phyloP scores from a whole-genome alignment of 208 protist genomes.

The Acanthamoeba healyi region DNA sequence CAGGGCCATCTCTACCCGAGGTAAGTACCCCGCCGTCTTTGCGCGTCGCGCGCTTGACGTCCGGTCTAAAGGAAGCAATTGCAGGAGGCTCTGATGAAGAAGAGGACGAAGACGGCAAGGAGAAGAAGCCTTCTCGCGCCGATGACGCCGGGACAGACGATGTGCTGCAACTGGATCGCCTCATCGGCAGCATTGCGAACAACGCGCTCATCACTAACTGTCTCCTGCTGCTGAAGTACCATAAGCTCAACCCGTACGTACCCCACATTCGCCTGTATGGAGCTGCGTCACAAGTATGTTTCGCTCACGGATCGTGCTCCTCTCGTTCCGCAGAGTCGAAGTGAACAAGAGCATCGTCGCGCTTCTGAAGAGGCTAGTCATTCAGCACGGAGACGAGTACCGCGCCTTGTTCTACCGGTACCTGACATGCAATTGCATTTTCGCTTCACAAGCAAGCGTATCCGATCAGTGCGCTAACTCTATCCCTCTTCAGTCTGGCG shows the following conservation, averaged over 20 bases:
- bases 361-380: constrained; percentile 16
- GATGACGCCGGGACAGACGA: constrained; percentile 37
- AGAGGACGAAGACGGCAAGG: background rate
- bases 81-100: constrained; percentile 52
- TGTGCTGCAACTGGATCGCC: background rate
- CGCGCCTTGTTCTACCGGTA: constrained; percentile 61
- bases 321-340: background rate
- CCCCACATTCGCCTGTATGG: too few species aligned
- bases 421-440: too few species aligned
- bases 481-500: background rate
- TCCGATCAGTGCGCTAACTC: too few species aligned
- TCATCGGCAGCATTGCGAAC: constrained; percentile 24
- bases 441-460: background rate
- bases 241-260: background rate
- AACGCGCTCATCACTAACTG: constrained; percentile 5
- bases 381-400: constrained; percentile 57
- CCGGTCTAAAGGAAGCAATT: background rate
- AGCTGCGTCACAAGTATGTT: too few species aligned
- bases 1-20: background rate
- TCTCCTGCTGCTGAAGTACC: constrained; percentile 35
- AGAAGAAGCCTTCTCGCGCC: background rate
- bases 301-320: too few species aligned
- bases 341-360: constrained; percentile 42
- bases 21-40: too few species aligned
- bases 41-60: too few species aligned